A percentile compares a stretch with the other conserved stretches of the same genome.
Conservation (phyloP, 495 filamentous ascomycete species). For the Penicillium bialowiezense region DNA sequence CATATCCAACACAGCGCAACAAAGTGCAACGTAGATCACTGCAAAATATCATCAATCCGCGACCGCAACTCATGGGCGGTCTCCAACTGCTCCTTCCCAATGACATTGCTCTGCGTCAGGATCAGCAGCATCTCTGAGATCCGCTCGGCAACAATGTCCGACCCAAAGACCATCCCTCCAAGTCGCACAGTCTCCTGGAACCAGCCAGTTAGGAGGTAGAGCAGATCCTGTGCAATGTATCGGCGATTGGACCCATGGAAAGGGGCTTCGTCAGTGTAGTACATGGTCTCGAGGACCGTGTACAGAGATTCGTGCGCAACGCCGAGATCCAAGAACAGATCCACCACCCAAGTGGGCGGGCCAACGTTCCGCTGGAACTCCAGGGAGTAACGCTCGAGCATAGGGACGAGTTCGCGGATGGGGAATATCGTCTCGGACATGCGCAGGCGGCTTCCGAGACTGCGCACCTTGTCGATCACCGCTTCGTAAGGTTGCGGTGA, state of each 20-base stretch:
- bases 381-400: conserved; percentile 74
- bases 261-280: conserved; percentile 78
- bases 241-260: conserved; percentile 66
- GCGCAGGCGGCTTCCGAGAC: conserved; percentile 73
- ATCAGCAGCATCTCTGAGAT: conserved; percentile 46
- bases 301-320: conserved; percentile 73
- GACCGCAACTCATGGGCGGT: conserved; percentile 38
- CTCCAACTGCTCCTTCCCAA: conserved; percentile 29
- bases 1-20: neutral
- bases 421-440: conserved; percentile 80
- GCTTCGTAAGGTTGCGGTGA: conserved; percentile 72
- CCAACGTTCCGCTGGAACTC: conserved; percentile 65
- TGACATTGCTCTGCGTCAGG: conserved; percentile 38
- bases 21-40: conserved; percentile 21
- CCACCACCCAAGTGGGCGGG: conserved; percentile 75
- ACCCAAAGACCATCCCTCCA: conserved; percentile 52
- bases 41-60: conserved; percentile 44
- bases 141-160: conserved; percentile 46
- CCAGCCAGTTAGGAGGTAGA: conserved; percentile 63
- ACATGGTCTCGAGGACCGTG: conserved; percentile 76
- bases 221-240: conserved; percentile 59
- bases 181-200: conserved; percentile 56
- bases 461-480: conserved; percentile 68
- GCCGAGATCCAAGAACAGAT: conserved; percentile 72
- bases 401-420: conserved; percentile 58